Conservation (phyloP, 2,329 filamentous ascomycete species). For the Penicillium sclerotigenum region DNA sequence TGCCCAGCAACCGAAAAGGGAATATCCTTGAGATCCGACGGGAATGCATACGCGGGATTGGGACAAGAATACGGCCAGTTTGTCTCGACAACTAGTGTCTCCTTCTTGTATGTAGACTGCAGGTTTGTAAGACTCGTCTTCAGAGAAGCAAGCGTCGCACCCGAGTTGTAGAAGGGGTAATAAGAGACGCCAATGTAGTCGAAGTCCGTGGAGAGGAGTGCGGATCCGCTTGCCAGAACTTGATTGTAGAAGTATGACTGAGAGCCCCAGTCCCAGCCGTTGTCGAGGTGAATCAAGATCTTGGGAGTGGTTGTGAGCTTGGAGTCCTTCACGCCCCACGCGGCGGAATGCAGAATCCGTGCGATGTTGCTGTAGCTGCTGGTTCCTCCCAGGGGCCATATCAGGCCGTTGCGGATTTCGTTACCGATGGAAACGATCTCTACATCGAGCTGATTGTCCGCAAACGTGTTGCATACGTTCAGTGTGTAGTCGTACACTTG, state of each 20-base stretch:
- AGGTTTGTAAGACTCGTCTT: slow-evolving; percentile 57
- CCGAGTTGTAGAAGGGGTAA: slow-evolving; percentile 67
- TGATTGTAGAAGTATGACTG: slow-evolving; percentile 65
- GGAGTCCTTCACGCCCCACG: slow-evolving; percentile 63
- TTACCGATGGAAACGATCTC: slow-evolving; percentile 69
- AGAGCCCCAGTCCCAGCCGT: slow-evolving; percentile 66
- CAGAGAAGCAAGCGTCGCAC: slow-evolving; percentile 58
- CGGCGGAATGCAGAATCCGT: slow-evolving; percentile 60
- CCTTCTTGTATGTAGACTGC: slow-evolving; percentile 61
- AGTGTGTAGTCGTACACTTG: slow-evolving; percentile 68
- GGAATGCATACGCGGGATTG: slow-evolving; percentile 57
- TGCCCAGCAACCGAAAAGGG: slow-evolving; percentile 64
- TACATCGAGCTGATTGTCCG: slow-evolving; percentile 53
- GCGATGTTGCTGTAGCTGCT: slow-evolving; percentile 60
- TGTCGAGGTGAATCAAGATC: slow-evolving; percentile 73
- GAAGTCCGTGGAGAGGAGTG: slow-evolving; percentile 54
- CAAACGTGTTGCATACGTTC: slow-evolving; percentile 60
- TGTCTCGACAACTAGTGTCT: slow-evolving; percentile 66
- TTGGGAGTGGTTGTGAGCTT: slow-evolving; percentile 56
- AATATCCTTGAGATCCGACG: slow-evolving; percentile 57
- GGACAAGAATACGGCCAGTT: slow-evolving; percentile 67
- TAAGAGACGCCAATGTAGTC: slow-evolving; percentile 71
- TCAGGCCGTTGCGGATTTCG: slow-evolving; percentile 65
- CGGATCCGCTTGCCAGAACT: slow-evolving; percentile 51
- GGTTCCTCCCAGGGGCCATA: slow-evolving; percentile 63